These are phyloP conservation scores for Pseudocercospora pini-densiflorae DNA, from an alignment of 2,329 filamentous ascomycete species.

Conservation along the genomic window DNA sequence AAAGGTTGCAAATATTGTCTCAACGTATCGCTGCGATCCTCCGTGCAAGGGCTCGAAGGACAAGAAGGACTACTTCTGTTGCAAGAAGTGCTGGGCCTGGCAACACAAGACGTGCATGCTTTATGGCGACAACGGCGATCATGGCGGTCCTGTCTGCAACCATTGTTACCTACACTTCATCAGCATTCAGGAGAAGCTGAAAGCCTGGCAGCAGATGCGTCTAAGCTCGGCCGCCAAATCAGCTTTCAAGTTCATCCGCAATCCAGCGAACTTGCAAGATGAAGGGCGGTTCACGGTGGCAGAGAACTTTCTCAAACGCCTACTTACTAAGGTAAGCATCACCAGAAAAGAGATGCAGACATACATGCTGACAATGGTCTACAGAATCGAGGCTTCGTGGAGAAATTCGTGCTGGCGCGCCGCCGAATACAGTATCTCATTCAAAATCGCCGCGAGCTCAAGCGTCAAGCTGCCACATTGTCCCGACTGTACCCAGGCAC, in stretches of 20 bases:
- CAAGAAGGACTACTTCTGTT: conserved; percentile 22
- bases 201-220: conserved; percentile 47
- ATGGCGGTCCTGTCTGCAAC: conserved; percentile 29
- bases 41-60: conserved; percentile 25
- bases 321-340: conserved; percentile 23
- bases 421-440: conserved; percentile 11
- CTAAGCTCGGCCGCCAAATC: conserved; percentile 20
- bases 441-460: background rate
- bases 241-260: conserved; percentile 22
- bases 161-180: conserved; percentile 26
- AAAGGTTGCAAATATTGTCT: conserved; percentile 25
- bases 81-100: conserved; percentile 30
- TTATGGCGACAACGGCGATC: conserved; percentile 23
- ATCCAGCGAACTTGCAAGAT: conserved; percentile 19
- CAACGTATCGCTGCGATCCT: conserved; percentile 28
- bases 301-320: conserved; percentile 18
- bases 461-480: background rate
- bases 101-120: conserved; percentile 31
- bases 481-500: background rate
- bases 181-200: conserved; percentile 50
- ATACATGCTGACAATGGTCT: conserved; percentile 5
- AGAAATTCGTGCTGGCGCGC: conserved; percentile 19
- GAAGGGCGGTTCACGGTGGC: conserved; percentile 8
- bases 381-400: conserved; percentile 18
- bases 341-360: background rate